Conservation (phyloP, 148 eudicot species). For the Gaultheria prostrata region DNA sequence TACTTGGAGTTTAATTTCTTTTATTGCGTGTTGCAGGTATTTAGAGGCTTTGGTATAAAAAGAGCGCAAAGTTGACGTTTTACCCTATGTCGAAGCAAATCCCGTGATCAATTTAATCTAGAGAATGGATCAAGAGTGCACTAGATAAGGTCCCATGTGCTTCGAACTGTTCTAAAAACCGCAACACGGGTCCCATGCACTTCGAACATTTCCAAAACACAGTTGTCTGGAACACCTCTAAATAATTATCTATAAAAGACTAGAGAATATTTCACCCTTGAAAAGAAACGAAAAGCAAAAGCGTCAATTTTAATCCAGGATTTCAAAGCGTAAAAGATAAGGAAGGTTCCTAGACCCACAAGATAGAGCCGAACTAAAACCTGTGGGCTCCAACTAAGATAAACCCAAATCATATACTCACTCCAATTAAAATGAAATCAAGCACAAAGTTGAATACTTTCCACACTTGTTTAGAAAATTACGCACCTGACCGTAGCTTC, state of each 20-base stretch:
- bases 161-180: no score
- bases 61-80: no score
- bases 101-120: no score
- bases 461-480: neutral
- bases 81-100: no score
- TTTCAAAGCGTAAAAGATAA: neutral
- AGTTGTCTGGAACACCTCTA: neutral
- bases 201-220: neutral
- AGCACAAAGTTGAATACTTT: neutral
- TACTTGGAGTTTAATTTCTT: no score
- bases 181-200: neutral
- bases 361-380: conserved; percentile 17
- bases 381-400: conserved; percentile 26
- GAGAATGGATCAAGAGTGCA: no score
- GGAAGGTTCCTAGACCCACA: conserved; percentile 22
- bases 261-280: conserved; percentile 22
- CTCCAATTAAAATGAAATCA: conserved; percentile 10
- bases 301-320: conserved; percentile 14
- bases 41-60: no score
- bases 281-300: conserved; percentile 23
- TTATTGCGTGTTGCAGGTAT: no score
- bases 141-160: no score
- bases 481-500: conserved; percentile 69
- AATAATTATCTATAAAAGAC: conserved; percentile 1
- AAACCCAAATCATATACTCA: conserved; percentile 8